Percentiles rank a stretch among this genome's conserved stretches.
Evolutionary conservation across 495 filamentous ascomycete species (phyloP).

Genomic region (Penicillium maclennaniae): DNA sequence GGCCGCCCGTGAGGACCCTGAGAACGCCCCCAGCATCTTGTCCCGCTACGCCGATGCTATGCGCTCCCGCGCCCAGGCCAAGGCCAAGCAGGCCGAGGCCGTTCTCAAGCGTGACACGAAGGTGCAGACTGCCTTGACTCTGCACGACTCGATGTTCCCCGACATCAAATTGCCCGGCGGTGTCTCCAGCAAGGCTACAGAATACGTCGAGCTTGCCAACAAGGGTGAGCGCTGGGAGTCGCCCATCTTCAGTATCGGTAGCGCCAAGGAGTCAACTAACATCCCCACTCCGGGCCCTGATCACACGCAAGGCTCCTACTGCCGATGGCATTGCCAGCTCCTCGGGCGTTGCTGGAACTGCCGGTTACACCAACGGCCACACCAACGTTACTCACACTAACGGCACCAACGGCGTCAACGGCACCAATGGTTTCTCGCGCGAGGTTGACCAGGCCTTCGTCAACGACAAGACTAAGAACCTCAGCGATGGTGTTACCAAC

Average conservation of each 20-base stretch:
- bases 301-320: slow-evolving; percentile 62
- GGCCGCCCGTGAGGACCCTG: slow-evolving; percentile 65
- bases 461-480: slow-evolving; percentile 22
- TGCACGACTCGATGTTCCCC: slow-evolving; percentile 87
- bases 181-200: slow-evolving; percentile 89
- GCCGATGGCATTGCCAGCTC: slow-evolving; percentile 12
- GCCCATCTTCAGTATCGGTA: slow-evolving; percentile 86
- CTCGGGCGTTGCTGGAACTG: slow-evolving; percentile 12
- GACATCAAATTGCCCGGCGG: slow-evolving; percentile 84
- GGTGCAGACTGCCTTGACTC: slow-evolving; percentile 70
- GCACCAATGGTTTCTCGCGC: slow-evolving; percentile 48
- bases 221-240: slow-evolving; percentile 95
- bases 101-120: slow-evolving; percentile 64
- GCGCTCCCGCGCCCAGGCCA: slow-evolving; percentile 67
- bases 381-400: slow-evolving; percentile 3
- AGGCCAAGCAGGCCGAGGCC: slow-evolving; percentile 66
- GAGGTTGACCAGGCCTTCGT: slow-evolving; percentile 54
- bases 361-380: slow-evolving; percentile 10
- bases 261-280: slow-evolving; percentile 64
- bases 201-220: slow-evolving; percentile 81
- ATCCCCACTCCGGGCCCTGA: slow-evolving; percentile 59
- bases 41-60: slow-evolving; percentile 72
- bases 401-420: slow-evolving; percentile 6
- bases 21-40: slow-evolving; percentile 81
- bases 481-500: slow-evolving; percentile 11